Evolutionary conservation across 2,329 filamentous ascomycete genomes (phyloP).

Genomic region (Pyricularia pennisetigena): DNA sequence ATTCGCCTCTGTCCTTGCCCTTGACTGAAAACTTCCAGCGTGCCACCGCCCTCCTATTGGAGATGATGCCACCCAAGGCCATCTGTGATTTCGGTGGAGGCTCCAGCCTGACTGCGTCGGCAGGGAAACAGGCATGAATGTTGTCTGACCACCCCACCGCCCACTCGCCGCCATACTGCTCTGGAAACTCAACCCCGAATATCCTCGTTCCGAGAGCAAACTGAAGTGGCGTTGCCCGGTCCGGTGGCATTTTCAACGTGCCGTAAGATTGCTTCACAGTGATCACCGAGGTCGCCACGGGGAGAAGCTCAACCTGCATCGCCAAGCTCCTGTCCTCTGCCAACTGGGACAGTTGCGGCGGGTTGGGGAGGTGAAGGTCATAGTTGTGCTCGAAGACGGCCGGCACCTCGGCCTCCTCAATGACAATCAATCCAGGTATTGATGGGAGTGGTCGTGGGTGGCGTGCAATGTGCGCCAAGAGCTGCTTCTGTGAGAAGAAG

Average conservation of each 20-base stretch:
- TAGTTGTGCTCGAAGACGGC: constrained; percentile 34
- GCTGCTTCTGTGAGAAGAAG: constrained; percentile 41
- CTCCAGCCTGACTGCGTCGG: constrained; percentile 36
- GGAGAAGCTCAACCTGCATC: constrained; percentile 23
- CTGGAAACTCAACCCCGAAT: constrained; percentile 40
- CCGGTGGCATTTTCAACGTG: constrained; percentile 19
- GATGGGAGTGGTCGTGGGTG: constrained; percentile 42
- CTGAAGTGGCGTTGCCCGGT: constrained; percentile 13
- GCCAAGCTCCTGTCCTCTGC: neutral
- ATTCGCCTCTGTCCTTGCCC: constrained; percentile 26
- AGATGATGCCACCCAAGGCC: constrained; percentile 10
- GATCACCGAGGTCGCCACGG: constrained; percentile 34
- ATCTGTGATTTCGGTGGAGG: constrained; percentile 33
- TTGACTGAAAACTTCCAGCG: constrained; percentile 39
- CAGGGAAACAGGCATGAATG: constrained; percentile 34
- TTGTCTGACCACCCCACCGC: constrained; percentile 46
- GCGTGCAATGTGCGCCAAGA: constrained; percentile 42
- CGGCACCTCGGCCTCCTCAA: constrained; percentile 31
- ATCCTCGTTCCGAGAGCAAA: constrained; percentile 33
- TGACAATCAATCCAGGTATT: constrained; percentile 35
- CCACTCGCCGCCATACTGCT: constrained; percentile 44
- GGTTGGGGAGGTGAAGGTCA: constrained; percentile 37
- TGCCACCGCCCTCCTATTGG: constrained; percentile 30
- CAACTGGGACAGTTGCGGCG: constrained; percentile 23
- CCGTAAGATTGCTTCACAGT: constrained; percentile 37